phyloP scores from a whole-genome alignment of 345 rosid species.

The Aquilaria malaccensis region DNA sequence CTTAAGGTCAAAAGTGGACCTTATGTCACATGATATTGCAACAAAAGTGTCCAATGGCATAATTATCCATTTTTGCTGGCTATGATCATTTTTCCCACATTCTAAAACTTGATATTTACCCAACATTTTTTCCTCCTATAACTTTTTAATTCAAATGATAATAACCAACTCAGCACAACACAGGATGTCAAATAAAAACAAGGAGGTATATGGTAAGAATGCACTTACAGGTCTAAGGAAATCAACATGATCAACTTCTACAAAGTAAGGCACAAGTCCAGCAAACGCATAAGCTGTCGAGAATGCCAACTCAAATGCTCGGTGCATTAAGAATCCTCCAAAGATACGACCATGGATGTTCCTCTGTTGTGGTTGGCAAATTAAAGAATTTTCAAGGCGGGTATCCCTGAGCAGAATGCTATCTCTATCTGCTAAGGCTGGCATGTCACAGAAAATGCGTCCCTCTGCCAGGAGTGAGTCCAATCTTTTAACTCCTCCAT shows the following conservation, averaged over 20 bases:
- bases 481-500: constrained; percentile 36
- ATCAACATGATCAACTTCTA: constrained; percentile 88
- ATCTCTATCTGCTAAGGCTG: constrained; percentile 77
- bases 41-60: no score
- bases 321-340: constrained; percentile 74
- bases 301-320: constrained; percentile 85
- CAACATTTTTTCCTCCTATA: no score
- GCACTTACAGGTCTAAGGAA: constrained; percentile 70
- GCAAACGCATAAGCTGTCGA: constrained; percentile 86
- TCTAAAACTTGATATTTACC: no score
- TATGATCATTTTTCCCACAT: no score
- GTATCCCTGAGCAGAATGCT: constrained; percentile 80
- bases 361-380: constrained; percentile 86
- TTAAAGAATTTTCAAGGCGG: constrained; percentile 53
- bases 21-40: no score
- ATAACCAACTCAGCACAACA: no score
- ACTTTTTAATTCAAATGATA: no score
- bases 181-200: background rate
- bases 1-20: no score
- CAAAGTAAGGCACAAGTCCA: constrained; percentile 68
- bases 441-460: constrained; percentile 72
- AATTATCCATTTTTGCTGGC: no score
- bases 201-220: constrained; percentile 4
- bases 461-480: constrained; percentile 61
- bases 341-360: constrained; percentile 79